A percentile compares a stretch with the other conserved stretches of the same genome.
Evolutionary conservation across 495 filamentous ascomycete species (phyloP).

Genomic region (Tuber brumale): DNA sequence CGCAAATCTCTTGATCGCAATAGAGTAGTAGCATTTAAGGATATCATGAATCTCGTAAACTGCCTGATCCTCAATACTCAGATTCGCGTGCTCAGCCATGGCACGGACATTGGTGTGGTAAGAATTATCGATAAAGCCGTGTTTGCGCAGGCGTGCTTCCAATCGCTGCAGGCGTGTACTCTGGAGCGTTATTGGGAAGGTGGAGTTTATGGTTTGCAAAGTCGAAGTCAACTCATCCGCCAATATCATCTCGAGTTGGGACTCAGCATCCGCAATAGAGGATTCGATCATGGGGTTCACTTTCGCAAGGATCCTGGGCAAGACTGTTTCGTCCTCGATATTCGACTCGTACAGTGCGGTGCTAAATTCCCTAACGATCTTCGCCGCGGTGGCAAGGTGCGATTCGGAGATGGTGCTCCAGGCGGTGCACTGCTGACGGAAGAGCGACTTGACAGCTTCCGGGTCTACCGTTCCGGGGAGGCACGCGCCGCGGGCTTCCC

Average conservation of each 20-base stretch:
- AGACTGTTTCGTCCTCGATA: slow-evolving; percentile 14
- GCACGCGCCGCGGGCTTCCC: slow-evolving; percentile 43
- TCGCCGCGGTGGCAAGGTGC: slow-evolving; percentile 29
- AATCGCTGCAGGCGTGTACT: slow-evolving; percentile 23
- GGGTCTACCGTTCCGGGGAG: slow-evolving; percentile 45
- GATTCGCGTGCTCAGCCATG: slow-evolving; percentile 12
- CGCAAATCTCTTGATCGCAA: slow-evolving; percentile 46
- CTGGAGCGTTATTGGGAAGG: slow-evolving; percentile 42
- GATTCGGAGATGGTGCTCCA: slow-evolving; percentile 42
- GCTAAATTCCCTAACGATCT: slow-evolving; percentile 16
- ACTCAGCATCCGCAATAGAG: slow-evolving; percentile 16
- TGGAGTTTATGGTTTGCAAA: slow-evolving; percentile 44
- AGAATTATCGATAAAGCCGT: background rate
- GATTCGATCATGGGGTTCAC: slow-evolving; percentile 19
- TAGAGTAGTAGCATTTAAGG: slow-evolving; percentile 46
- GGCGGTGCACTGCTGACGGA: slow-evolving; percentile 41
- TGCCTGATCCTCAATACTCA: slow-evolving; percentile 43
- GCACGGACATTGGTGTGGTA: background rate
- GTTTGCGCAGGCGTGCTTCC: slow-evolving; percentile 19
- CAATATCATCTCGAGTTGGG: slow-evolving; percentile 36
- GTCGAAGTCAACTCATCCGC: slow-evolving; percentile 42
- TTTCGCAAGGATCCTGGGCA: slow-evolving; percentile 19
- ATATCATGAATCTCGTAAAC: slow-evolving; percentile 47
- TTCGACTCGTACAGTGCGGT: slow-evolving; percentile 9
- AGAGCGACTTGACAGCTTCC: slow-evolving; percentile 41